A percentile compares a stretch with the other conserved stretches of the same genome.
These are phyloP conservation scores for Brassica balearica DNA, from an alignment of 441 rosid species.

Conservation along the genomic window DNA sequence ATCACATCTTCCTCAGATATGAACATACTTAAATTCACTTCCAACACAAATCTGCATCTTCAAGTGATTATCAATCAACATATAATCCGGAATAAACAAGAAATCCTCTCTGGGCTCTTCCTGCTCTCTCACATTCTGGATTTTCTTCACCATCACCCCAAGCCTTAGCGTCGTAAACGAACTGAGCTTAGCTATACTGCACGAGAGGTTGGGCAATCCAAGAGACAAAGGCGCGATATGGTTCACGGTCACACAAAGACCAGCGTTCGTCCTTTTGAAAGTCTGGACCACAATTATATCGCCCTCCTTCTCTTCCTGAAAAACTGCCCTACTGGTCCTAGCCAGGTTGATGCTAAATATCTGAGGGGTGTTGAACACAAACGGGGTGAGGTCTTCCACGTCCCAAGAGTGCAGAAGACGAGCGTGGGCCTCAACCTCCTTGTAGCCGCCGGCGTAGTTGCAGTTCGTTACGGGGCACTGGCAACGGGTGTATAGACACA, in stretches of 20 bases:
- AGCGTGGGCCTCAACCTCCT: constrained; percentile 46
- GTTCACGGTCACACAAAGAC: constrained; percentile 9
- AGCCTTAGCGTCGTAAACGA: background rate
- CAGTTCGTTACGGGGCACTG: constrained; percentile 56
- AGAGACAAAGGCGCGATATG: background rate
- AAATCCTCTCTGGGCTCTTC: background rate
- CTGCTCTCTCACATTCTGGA: constrained; percentile 12
- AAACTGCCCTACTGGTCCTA: background rate
- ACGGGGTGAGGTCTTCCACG: background rate
- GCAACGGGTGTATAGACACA: constrained; percentile 47
- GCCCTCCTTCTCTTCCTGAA: constrained; percentile 4
- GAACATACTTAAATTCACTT: constrained; percentile 3
- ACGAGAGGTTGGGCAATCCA: background rate
- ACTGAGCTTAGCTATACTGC: constrained; percentile 9
- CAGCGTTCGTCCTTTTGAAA: background rate
- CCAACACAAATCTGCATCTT: constrained; percentile 29
- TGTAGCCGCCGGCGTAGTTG: constrained; percentile 46
- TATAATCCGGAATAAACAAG: constrained; percentile 21
- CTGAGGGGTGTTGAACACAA: background rate
- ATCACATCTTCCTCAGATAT: background rate
- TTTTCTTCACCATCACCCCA: constrained; percentile 13
- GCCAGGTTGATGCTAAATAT: background rate
- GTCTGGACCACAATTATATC: constrained; percentile 29
- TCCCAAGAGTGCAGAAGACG: constrained; percentile 35
- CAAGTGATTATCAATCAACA: background rate